Conservation (phyloP, 169 alveolate species). For the Plasmodium blacklocki region DNA sequence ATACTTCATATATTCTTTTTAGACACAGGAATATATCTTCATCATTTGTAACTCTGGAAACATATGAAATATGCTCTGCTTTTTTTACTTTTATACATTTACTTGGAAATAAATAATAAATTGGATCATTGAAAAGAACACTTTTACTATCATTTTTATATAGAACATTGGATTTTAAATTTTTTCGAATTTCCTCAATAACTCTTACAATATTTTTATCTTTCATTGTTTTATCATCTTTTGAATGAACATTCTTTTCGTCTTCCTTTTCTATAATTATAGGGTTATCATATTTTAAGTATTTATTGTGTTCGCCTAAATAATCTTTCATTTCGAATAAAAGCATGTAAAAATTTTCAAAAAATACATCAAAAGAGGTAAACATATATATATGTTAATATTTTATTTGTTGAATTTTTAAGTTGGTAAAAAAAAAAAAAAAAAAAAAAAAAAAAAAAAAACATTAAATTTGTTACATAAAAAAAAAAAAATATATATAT, state of each 20-base stretch:
- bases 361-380: neutral
- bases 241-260: constrained; percentile 6
- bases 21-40: constrained; percentile 53
- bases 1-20: constrained; percentile 41
- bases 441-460: neutral
- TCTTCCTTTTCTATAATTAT: constrained; percentile 42
- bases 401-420: neutral
- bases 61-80: constrained; percentile 42
- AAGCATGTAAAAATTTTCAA: neutral
- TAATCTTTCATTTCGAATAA: constrained; percentile 33
- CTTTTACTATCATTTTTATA: constrained; percentile 62
- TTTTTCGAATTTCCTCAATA: constrained; percentile 52
- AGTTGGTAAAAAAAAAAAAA: neutral
- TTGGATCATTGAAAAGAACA: constrained; percentile 56
- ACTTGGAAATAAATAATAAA: constrained; percentile 44
- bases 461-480: neutral
- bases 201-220: constrained; percentile 67
- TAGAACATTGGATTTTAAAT: constrained; percentile 31
- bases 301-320: constrained; percentile 15
- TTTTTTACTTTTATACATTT: constrained; percentile 40
- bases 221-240: constrained; percentile 41
- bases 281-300: constrained; percentile 48
- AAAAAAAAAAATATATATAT: neutral
- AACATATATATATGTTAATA: neutral
- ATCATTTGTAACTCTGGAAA: constrained; percentile 50